Conservation (phyloP, 2,329 filamentous ascomycete species). For the Tolypocladium amazonense region DNA sequence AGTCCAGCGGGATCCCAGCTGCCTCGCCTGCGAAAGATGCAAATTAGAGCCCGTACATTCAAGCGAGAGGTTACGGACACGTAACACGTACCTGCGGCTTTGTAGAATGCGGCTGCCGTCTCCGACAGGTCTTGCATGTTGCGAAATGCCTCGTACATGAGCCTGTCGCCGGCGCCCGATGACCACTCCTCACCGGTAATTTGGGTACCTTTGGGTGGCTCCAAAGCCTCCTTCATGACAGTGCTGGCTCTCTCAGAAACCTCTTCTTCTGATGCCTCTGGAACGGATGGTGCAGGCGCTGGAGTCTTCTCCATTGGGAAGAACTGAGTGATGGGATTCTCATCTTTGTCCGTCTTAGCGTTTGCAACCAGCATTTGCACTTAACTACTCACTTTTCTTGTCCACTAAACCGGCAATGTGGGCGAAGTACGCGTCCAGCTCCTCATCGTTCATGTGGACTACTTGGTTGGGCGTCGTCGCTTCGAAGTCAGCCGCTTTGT, state of each 20-base stretch:
- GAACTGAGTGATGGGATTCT: constrained; percentile 19
- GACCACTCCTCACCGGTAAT: not conserved
- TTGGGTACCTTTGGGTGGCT: not conserved
- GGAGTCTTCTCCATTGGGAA: constrained; percentile 20
- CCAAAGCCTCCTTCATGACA: constrained; percentile 11
- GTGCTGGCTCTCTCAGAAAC: constrained; percentile 10
- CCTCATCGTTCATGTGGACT: constrained; percentile 45
- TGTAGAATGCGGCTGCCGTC: constrained; percentile 19
- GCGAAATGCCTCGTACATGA: constrained; percentile 20
- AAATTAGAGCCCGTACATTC: not conserved
- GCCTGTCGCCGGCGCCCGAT: not conserved
- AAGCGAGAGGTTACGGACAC: not conserved
- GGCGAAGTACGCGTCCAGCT: constrained; percentile 57
- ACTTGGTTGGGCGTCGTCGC: constrained; percentile 52
- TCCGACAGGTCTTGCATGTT: constrained; percentile 19
- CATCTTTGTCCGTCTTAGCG: constrained; percentile 8
- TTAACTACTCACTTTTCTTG: constrained; percentile 17
- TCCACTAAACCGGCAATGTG: constrained; percentile 22
- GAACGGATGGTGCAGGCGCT: constrained; percentile 3
- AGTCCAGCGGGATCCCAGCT: constrained; percentile 22
- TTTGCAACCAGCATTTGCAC: not conserved
- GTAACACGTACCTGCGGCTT: constrained; percentile 15
- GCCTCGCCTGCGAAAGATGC: constrained; percentile 12
- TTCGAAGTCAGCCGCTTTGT: constrained; percentile 27
- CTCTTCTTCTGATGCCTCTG: constrained; percentile 15